A percentile compares a stretch with the other conserved stretches of the same genome.
Conservation (phyloP, 148 eudicot genomes). For the Rhododendron ovatum region DNA sequence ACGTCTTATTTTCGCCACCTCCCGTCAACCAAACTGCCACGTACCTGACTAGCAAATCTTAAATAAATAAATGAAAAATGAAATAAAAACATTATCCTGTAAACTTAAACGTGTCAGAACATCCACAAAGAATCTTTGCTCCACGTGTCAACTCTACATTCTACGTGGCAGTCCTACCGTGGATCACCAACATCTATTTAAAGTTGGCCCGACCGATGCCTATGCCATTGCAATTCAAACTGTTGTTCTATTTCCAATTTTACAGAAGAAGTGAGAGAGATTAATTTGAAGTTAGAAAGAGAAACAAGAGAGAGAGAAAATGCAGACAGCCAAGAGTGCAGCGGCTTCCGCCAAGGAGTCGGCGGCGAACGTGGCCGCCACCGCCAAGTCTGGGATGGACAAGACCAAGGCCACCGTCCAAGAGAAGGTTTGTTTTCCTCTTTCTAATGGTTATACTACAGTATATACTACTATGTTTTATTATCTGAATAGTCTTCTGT, state of each 20-base stretch:
- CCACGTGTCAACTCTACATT: not conserved
- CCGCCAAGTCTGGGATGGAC: slow-evolving; percentile 59
- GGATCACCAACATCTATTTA: not conserved
- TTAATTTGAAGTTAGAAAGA: not conserved
- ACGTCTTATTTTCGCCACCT: not conserved
- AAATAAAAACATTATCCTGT: no score
- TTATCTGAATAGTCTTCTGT: not conserved
- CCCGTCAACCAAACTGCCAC: not conserved
- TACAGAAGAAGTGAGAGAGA: not conserved
- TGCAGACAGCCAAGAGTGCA: slow-evolving; percentile 57
- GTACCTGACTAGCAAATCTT: not conserved
- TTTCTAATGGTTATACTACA: not conserved
- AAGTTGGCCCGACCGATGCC: not conserved
- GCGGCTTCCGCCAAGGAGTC: slow-evolving; percentile 57
- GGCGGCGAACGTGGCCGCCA: slow-evolving; percentile 52
- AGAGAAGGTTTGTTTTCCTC: slow-evolving; percentile 31
- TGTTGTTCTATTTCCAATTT: not conserved
- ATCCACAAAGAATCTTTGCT: no score
- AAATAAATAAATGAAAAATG: no score
- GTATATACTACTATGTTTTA: no score
- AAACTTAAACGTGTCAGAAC: no score
- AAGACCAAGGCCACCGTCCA: slow-evolving; percentile 56
- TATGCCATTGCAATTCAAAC: not conserved
- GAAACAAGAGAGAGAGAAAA: slow-evolving; percentile 9
- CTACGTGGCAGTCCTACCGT: not conserved